Percentiles rank a stretch among this genome's conserved stretches.
Evolutionary conservation across 2,329 filamentous ascomycete genomes (phyloP).

Genomic region (Cadophora sp.): DNA sequence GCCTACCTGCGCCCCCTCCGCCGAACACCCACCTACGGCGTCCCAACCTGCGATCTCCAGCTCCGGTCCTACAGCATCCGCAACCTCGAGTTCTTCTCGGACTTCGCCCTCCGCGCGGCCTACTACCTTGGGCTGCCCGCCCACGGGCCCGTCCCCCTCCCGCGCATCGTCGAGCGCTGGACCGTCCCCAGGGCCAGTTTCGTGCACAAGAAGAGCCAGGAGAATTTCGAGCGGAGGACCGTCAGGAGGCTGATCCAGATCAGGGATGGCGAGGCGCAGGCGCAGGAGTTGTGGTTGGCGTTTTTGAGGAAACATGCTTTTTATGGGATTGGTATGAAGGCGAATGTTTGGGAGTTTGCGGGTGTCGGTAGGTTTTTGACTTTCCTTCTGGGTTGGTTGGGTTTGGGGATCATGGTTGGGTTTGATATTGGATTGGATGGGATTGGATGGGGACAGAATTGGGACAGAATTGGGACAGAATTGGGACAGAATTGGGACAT

Average conservation of each 20-base stretch:
- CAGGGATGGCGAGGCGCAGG: constrained; percentile 87
- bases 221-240: constrained; percentile 96
- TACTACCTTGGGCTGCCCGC: constrained; percentile 92
- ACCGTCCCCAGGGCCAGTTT: constrained; percentile 89
- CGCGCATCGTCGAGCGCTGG: constrained; percentile 89
- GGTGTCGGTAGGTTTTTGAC: constrained; percentile 63
- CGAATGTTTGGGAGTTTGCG: constrained; percentile 92
- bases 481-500: neutral
- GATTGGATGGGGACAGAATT: neutral
- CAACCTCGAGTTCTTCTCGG: constrained; percentile 91
- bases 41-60: constrained; percentile 90
- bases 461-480: neutral
- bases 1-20: constrained; percentile 86
- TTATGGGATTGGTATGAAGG: constrained; percentile 98
- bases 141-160: constrained; percentile 84
- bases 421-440: too few relatives aligned
- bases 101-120: constrained; percentile 92
- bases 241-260: constrained; percentile 88
- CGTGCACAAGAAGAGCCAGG: constrained; percentile 95
- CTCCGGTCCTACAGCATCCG: constrained; percentile 89
- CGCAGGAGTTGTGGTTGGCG: constrained; percentile 89
- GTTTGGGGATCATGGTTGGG: too few relatives aligned
- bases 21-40: constrained; percentile 73
- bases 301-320: constrained; percentile 93
- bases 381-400: neutral